Conservation (phyloP, 768 basidiomycete genomes). For the Trametes meyenii region DNA sequence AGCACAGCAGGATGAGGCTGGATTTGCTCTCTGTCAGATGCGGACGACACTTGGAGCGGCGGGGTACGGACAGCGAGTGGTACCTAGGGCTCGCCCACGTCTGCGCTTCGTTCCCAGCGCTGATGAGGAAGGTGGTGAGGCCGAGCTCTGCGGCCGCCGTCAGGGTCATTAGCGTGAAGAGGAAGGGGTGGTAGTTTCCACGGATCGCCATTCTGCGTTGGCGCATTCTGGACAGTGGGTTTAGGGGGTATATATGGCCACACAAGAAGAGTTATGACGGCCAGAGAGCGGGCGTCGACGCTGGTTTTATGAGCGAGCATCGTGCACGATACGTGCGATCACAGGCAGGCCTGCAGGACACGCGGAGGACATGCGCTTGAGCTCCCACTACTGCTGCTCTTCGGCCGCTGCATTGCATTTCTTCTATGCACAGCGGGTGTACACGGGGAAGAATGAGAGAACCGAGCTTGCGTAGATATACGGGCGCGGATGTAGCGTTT, state of each 20-base stretch:
- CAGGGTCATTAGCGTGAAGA: slow-evolving; percentile 59
- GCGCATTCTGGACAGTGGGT: slow-evolving; percentile 19
- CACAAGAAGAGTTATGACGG: slow-evolving; percentile 6
- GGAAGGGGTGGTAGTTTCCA: slow-evolving; percentile 34
- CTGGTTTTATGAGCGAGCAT: slow-evolving; percentile 1
- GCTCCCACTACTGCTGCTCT: neutral
- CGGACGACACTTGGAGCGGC: slow-evolving; percentile 6
- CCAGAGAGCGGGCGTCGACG: neutral
- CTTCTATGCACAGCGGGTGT: neutral
- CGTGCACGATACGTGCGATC: slow-evolving; percentile 19
- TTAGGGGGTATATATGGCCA: slow-evolving; percentile 17
- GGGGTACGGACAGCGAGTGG: slow-evolving; percentile 58
- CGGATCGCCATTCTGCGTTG: slow-evolving; percentile 16
- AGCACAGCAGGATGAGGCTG: slow-evolving; percentile 38
- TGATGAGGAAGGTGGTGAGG: slow-evolving; percentile 73
- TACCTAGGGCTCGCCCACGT: slow-evolving; percentile 66
- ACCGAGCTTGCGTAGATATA: too few species aligned
- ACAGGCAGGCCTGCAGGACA: slow-evolving; percentile 17
- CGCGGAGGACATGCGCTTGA: slow-evolving; percentile 21
- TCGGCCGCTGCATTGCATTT: neutral
- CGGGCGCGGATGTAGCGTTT: too few species aligned
- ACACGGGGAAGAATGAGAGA: too few species aligned
- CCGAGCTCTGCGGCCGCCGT: slow-evolving; percentile 74
- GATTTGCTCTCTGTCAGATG: slow-evolving; percentile 34
- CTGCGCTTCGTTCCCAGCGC: slow-evolving; percentile 61